phyloP scores from a whole-genome alignment of 1,139 yeast species.

The Debaryomyces robertsiae region DNA sequence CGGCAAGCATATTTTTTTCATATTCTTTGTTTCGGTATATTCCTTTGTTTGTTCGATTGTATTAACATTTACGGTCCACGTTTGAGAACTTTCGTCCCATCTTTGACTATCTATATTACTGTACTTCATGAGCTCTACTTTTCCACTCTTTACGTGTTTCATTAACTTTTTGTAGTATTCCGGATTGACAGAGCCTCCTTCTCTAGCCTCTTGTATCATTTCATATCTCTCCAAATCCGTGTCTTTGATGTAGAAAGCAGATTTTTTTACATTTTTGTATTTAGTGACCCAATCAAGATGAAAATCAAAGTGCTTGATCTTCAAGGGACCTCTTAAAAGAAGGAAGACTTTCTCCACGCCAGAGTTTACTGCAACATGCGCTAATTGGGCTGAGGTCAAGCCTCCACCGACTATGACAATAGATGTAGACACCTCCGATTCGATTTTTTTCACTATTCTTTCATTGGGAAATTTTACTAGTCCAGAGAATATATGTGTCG shows the following conservation, averaged over 20 bases:
- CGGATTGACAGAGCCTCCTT: slow-evolving; percentile 54
- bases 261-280: slow-evolving; percentile 45
- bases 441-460: slow-evolving; percentile 20
- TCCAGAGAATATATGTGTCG: slow-evolving; percentile 41
- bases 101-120: slow-evolving; percentile 25
- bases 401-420: slow-evolving; percentile 53
- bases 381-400: slow-evolving; percentile 51
- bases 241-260: slow-evolving; percentile 46
- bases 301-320: slow-evolving; percentile 53
- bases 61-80: slow-evolving; percentile 24
- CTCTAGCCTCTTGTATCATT: slow-evolving; percentile 47
- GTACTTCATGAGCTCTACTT: slow-evolving; percentile 25
- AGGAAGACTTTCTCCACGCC: slow-evolving; percentile 38
- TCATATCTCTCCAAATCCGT: slow-evolving; percentile 44
- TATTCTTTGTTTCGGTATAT: slow-evolving; percentile 10
- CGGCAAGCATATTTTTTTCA: slow-evolving; percentile 7
- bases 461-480: slow-evolving; percentile 27
- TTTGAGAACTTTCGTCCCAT: slow-evolving; percentile 23
- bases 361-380: slow-evolving; percentile 36
- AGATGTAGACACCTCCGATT: slow-evolving; percentile 18
- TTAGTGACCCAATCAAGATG: slow-evolving; percentile 58
- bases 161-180: slow-evolving; percentile 40
- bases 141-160: slow-evolving; percentile 34
- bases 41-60: slow-evolving; percentile 12
- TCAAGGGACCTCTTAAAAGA: slow-evolving; percentile 42